These are phyloP conservation scores for Auricularia auricula-judae DNA, from an alignment of 768 basidiomycete species.

Conservation along the genomic window DNA sequence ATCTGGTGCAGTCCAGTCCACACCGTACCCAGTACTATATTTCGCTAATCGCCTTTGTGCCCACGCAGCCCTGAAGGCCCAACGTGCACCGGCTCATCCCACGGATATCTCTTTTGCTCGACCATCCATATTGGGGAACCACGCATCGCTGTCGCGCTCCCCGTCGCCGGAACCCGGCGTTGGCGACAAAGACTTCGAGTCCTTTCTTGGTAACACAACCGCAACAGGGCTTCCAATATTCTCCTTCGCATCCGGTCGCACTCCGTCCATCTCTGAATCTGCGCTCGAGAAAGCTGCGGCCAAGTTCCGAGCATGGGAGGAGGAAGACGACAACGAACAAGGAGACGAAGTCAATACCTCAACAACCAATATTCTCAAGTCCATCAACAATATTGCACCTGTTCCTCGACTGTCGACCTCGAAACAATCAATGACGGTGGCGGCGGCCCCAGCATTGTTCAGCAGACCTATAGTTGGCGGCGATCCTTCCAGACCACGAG, in stretches of 20 bases:
- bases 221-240: constrained; percentile 9
- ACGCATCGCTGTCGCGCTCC: neutral
- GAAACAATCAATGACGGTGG: too few relatives aligned
- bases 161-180: neutral
- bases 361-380: neutral
- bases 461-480: too few relatives aligned
- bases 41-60: too few relatives aligned
- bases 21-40: too few relatives aligned
- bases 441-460: too few relatives aligned
- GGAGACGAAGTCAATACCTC: neutral
- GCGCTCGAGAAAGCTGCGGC: constrained; percentile 46
- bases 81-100: too few relatives aligned
- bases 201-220: constrained; percentile 4
- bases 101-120: neutral
- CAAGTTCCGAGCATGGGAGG: constrained; percentile 26
- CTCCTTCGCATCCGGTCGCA: constrained; percentile 24
- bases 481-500: too few relatives aligned
- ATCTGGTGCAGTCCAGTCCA: too few relatives aligned
- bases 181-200: neutral
- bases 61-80: too few relatives aligned
- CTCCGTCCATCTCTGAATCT: constrained; percentile 29
- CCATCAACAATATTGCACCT: neutral
- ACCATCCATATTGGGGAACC: neutral
- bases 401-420: too few relatives aligned
- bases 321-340: constrained; percentile 4